These are phyloP conservation scores for Onygena corvina DNA, from an alignment of 2,329 filamentous ascomycete genomes.

Conservation along the genomic window DNA sequence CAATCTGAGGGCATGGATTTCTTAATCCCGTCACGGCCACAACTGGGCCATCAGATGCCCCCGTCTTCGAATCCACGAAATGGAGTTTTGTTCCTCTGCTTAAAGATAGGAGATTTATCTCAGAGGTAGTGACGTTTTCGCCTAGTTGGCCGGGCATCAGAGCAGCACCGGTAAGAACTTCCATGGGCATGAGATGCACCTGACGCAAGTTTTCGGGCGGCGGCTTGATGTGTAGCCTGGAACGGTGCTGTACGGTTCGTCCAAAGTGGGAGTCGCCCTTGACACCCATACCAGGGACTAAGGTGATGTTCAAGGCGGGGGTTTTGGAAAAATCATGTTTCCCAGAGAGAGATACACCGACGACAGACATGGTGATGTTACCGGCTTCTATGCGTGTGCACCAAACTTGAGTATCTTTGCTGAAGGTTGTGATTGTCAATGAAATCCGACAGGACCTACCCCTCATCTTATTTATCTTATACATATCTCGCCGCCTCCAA, in stretches of 20 bases:
- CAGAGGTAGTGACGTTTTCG: conserved; percentile 20
- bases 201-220: conserved; percentile 21
- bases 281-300: conserved; percentile 19
- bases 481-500: neutral
- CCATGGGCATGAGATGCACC: conserved; percentile 20
- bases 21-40: conserved; percentile 17
- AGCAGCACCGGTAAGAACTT: conserved; percentile 16
- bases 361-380: conserved; percentile 15
- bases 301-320: conserved; percentile 15
- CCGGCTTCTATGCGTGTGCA: neutral
- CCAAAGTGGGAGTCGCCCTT: conserved; percentile 20
- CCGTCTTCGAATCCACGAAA: conserved; percentile 11
- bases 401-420: too few species aligned
- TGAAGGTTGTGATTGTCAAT: too few species aligned
- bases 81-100: conserved; percentile 17
- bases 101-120: conserved; percentile 16
- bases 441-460: neutral
- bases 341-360: conserved; percentile 16
- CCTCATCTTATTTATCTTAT: neutral
- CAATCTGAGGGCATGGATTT: conserved; percentile 18
- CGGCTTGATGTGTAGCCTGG: conserved; percentile 17
- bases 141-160: conserved; percentile 17
- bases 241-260: conserved; percentile 18
- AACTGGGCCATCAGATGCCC: conserved; percentile 8
- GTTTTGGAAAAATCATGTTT: conserved; percentile 20